These are phyloP conservation scores for Aulographum hederae DNA, from an alignment of 2,329 filamentous ascomycete genomes.

Conservation along the genomic window DNA sequence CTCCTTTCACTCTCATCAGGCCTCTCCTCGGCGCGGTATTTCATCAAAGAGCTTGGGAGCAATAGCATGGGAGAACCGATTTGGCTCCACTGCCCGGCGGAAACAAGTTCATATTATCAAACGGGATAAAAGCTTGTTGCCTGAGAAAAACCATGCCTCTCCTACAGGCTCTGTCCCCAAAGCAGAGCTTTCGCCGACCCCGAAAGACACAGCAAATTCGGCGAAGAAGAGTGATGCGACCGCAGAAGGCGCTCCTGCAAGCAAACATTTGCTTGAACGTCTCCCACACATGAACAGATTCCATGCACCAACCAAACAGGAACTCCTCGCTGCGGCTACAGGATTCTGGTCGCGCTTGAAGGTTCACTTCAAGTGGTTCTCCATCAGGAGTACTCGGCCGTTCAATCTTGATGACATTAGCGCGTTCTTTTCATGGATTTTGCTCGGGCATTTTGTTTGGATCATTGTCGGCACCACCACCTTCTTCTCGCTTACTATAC, in stretches of 20 bases:
- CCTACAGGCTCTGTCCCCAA: conserved; percentile 11
- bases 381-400: conserved; percentile 79
- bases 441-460: conserved; percentile 87
- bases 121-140: too few species aligned
- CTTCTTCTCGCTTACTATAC: conserved; percentile 81
- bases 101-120: too few species aligned
- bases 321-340: conserved; percentile 75
- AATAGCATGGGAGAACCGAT: too few species aligned
- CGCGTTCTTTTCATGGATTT: conserved; percentile 86
- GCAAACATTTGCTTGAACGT: conserved; percentile 35
- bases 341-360: conserved; percentile 83
- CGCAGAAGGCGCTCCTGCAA: too few species aligned
- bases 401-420: conserved; percentile 96
- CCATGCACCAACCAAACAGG: conserved; percentile 79
- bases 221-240: conserved; percentile 9
- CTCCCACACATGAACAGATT: conserved; percentile 34
- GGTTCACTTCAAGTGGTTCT: conserved; percentile 94
- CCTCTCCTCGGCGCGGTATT: too few species aligned
- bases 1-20: too few species aligned
- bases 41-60: too few species aligned
- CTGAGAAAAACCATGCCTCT: too few species aligned
- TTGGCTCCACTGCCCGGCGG: too few species aligned
- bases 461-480: conserved; percentile 93
- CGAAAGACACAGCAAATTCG: conserved; percentile 8
- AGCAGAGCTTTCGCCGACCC: conserved; percentile 15